phyloP scores from a whole-genome alignment of 257 asterid genomes.

The Capsicum baccatum region DNA sequence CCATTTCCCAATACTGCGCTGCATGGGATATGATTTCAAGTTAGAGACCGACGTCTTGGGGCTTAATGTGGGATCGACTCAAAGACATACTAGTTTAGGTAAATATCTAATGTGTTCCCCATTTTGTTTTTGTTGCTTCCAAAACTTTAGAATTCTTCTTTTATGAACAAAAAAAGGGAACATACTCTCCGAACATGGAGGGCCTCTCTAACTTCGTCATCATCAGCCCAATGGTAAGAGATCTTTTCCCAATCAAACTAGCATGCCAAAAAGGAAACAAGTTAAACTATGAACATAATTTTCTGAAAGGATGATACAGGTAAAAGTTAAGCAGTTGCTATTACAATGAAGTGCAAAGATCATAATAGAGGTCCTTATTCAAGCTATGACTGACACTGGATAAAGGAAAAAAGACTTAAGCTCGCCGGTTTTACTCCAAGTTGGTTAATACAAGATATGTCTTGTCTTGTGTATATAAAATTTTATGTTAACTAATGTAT shows the following conservation, averaged over 20 bases:
- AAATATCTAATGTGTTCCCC: no score
- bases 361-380: not conserved
- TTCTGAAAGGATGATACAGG: not conserved
- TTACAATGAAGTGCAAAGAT: not conserved
- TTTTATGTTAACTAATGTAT: not conserved
- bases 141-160: not conserved
- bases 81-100: no score
- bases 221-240: constrained; percentile 21
- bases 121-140: not conserved
- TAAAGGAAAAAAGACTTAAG: not conserved
- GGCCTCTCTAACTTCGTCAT: constrained; percentile 29
- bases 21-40: no score
- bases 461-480: not conserved
- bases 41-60: no score
- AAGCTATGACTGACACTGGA: no score
- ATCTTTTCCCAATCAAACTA: constrained; percentile 28
- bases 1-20: no score
- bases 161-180: not conserved
- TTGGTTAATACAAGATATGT: not conserved
- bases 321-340: not conserved
- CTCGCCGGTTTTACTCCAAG: not conserved
- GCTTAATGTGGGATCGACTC: no score
- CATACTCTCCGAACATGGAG: constrained; percentile 26
- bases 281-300: not conserved
- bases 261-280: not conserved